Percentiles rank a stretch among this genome's conserved stretches.
Evolutionary conservation across 352 stramenopile species (phyloP).

Genomic region (Globisporangium irregulare): DNA sequence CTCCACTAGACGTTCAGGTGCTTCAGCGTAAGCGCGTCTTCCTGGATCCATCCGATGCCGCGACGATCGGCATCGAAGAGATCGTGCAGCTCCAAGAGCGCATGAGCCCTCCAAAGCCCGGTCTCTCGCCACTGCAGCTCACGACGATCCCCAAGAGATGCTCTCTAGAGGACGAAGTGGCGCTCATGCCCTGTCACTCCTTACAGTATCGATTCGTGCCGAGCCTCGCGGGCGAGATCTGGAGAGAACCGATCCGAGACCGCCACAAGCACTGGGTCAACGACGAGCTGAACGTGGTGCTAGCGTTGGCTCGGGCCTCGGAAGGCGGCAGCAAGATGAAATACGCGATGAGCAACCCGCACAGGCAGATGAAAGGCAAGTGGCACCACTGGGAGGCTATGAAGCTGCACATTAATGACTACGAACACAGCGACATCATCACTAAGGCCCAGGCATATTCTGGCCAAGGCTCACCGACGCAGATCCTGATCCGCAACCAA

Average conservation of each 20-base stretch:
- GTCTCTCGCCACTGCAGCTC: constrained; percentile 39
- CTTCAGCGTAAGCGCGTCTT: constrained; percentile 45
- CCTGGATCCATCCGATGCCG: constrained; percentile 21
- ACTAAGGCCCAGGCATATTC: no score
- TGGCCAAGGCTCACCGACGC: constrained; percentile 4
- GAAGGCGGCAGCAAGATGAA: neutral
- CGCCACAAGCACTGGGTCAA: constrained; percentile 53
- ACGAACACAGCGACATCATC: no score
- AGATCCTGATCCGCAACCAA: constrained; percentile 46
- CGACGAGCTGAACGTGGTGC: constrained; percentile 49
- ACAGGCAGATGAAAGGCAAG: constrained; percentile 33
- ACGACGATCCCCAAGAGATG: constrained; percentile 49
- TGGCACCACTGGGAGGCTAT: constrained; percentile 40
- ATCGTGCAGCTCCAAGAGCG: constrained; percentile 50
- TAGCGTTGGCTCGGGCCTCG: constrained; percentile 13
- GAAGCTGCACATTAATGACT: constrained; percentile 21
- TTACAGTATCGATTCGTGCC: constrained; percentile 40
- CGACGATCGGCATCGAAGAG: constrained; percentile 40
- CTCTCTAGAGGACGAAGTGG: constrained; percentile 43
- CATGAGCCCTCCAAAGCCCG: constrained; percentile 13
- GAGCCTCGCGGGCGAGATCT: constrained; percentile 35
- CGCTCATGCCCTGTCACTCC: constrained; percentile 74
- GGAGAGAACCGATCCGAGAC: constrained; percentile 54
- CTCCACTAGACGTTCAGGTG: constrained; percentile 36
- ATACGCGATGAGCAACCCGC: constrained; percentile 42